Evolutionary conservation across 2,329 filamentous ascomycete species (phyloP).

Genomic region (Leptodontidium sp.): DNA sequence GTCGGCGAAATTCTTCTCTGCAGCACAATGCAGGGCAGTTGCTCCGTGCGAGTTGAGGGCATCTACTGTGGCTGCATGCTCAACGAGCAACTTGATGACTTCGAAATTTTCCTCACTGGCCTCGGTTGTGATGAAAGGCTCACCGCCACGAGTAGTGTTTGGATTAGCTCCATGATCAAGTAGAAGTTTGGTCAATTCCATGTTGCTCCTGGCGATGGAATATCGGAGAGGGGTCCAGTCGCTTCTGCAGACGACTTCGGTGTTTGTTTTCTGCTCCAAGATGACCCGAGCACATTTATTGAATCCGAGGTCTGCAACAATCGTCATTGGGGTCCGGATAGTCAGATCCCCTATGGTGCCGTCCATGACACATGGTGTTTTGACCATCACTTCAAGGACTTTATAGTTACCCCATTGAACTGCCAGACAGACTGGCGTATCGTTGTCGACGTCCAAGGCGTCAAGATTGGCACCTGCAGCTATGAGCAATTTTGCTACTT

Average conservation of each 20-base stretch:
- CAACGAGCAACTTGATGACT: constrained; percentile 39
- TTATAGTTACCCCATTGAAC: constrained; percentile 1
- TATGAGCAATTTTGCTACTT: constrained; percentile 2
- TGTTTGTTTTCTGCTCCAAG: background rate
- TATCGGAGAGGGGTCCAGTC: constrained; percentile 12
- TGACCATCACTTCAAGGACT: constrained; percentile 7
- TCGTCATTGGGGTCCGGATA: constrained; percentile 3
- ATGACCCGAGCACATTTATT: constrained; percentile 4
- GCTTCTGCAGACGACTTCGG: constrained; percentile 4
- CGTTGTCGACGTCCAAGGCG: background rate
- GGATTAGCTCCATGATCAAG: constrained; percentile 29
- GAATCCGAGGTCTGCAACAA: constrained; percentile 8
- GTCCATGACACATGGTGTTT: background rate
- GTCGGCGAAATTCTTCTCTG: constrained; percentile 32
- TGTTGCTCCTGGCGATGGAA: background rate
- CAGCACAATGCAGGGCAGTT: constrained; percentile 45
- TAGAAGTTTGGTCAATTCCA: constrained; percentile 28
- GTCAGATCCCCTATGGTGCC: background rate
- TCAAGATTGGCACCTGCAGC: background rate
- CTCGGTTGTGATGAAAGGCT: constrained; percentile 11
- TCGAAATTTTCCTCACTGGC: constrained; percentile 13
- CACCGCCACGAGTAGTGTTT: constrained; percentile 3
- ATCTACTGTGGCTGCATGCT: constrained; percentile 41
- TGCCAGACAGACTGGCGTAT: background rate
- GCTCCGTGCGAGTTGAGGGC: constrained; percentile 39